Conservation (phyloP, 495 filamentous ascomycete species). For the Penicillium fimorum region DNA sequence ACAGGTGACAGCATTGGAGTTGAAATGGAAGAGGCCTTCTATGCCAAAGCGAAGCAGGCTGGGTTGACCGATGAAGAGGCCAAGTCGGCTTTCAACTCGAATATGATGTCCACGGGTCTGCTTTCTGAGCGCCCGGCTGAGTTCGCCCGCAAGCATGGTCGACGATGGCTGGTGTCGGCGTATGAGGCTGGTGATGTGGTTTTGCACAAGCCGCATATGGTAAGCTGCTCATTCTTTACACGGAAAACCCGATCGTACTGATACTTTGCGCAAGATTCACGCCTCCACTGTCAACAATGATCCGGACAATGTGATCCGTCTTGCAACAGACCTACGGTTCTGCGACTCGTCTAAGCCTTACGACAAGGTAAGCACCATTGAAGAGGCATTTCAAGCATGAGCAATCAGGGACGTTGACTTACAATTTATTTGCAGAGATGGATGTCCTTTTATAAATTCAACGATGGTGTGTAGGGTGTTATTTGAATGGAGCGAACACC, state of each 20-base stretch:
- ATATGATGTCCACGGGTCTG: slow-evolving; percentile 55
- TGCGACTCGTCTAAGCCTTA: slow-evolving; percentile 50
- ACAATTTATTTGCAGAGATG: slow-evolving; percentile 28
- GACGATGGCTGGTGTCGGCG: slow-evolving; percentile 53
- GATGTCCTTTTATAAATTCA: slow-evolving; percentile 39
- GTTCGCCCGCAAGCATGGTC: slow-evolving; percentile 42
- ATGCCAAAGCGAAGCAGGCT: slow-evolving; percentile 37
- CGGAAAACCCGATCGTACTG: not conserved
- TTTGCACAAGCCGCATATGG: slow-evolving; percentile 56
- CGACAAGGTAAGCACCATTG: slow-evolving; percentile 36
- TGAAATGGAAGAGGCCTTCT: slow-evolving; percentile 52
- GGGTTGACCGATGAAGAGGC: slow-evolving; percentile 52
- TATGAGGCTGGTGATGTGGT: slow-evolving; percentile 64
- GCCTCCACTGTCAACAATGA: slow-evolving; percentile 57
- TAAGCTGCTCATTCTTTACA: slow-evolving; percentile 18
- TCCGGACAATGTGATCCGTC: slow-evolving; percentile 51
- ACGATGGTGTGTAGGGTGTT: slow-evolving; percentile 32
- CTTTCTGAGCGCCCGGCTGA: slow-evolving; percentile 45
- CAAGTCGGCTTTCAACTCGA: slow-evolving; percentile 53
- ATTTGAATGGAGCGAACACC: not conserved
- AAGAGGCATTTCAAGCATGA: not conserved
- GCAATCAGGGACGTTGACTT: not conserved
- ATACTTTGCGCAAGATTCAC: slow-evolving; percentile 47
- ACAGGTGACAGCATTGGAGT: slow-evolving; percentile 40
- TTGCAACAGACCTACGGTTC: slow-evolving; percentile 58